Evolutionary conservation across 192 early-diverging fungal genomes (phyloP).

Genomic region (Coemansia sp.): DNA sequence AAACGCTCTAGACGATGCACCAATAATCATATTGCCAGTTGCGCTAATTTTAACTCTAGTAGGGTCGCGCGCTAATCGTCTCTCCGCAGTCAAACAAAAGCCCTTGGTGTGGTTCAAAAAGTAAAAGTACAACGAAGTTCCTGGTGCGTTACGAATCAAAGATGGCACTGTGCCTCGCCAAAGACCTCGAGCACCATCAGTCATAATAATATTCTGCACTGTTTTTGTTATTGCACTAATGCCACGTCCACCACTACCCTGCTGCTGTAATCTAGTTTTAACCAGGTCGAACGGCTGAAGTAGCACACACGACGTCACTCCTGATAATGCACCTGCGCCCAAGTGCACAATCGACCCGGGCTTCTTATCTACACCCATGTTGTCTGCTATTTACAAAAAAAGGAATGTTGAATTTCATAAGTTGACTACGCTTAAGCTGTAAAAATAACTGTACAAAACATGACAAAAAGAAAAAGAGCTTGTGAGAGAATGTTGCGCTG

Average conservation of each 20-base stretch:
- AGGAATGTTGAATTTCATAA: neutral
- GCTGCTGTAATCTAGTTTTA: constrained; percentile 76
- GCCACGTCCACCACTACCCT: constrained; percentile 32
- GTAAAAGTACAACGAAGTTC: constrained; percentile 63
- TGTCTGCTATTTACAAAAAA: constrained; percentile 4
- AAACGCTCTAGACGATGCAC: constrained; percentile 65
- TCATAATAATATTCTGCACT: constrained; percentile 60
- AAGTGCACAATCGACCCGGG: constrained; percentile 62
- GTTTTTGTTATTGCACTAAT: constrained; percentile 46
- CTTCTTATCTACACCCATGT: constrained; percentile 30
- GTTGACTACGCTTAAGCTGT: too few relatives aligned
- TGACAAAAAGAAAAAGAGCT: too few relatives aligned
- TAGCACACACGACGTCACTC: constrained; percentile 70
- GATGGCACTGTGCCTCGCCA: constrained; percentile 54
- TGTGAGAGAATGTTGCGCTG: too few relatives aligned
- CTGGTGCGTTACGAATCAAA: constrained; percentile 49
- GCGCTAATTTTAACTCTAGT: constrained; percentile 49
- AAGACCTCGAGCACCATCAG: constrained; percentile 47
- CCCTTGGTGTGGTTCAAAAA: constrained; percentile 53
- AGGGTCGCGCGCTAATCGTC: constrained; percentile 12
- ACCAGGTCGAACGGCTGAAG: constrained; percentile 90
- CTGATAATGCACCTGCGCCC: constrained; percentile 73
- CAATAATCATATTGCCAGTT: constrained; percentile 68
- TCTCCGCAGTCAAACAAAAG: constrained; percentile 24
- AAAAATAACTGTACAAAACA: too few relatives aligned